These are phyloP conservation scores for Fusarium coicis DNA, from an alignment of 2,329 filamentous ascomycete genomes.

Conservation along the genomic window DNA sequence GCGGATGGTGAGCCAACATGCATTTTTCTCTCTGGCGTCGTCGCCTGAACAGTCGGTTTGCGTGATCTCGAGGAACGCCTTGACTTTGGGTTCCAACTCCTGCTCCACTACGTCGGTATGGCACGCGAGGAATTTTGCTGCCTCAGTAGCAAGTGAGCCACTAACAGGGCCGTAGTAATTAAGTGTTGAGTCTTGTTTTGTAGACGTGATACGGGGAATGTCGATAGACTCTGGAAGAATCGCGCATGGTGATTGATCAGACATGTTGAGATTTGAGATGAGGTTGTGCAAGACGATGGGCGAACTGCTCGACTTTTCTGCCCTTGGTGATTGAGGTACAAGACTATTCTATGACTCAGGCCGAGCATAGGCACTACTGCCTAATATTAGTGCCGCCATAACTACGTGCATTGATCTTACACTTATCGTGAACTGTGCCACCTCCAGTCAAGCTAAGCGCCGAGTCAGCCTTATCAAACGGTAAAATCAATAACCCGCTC, in stretches of 20 bases:
- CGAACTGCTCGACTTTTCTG: fast-evolving
- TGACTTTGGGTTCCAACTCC: background rate
- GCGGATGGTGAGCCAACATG: background rate
- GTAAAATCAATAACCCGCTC: background rate
- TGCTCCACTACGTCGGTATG: background rate
- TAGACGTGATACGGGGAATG: background rate
- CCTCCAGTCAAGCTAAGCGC: background rate
- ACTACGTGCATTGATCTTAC: background rate
- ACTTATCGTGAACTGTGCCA: background rate
- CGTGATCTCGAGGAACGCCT: background rate
- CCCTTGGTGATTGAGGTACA: fast-evolving
- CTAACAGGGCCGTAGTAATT: background rate
- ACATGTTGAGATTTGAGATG: background rate
- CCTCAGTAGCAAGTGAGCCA: fast-evolving
- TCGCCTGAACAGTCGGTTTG: background rate
- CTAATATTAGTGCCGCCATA: background rate
- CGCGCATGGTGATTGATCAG: background rate
- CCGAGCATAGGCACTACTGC: background rate
- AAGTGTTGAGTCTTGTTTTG: background rate
- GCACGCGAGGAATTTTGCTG: background rate
- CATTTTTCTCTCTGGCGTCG: background rate
- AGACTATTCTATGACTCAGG: background rate
- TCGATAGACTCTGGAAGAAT: background rate
- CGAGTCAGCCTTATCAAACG: background rate
- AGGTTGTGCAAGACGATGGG: fast-evolving